phyloP scores from a whole-genome alignment of 768 basidiomycete genomes.

The Boletus tylopilopsis region DNA sequence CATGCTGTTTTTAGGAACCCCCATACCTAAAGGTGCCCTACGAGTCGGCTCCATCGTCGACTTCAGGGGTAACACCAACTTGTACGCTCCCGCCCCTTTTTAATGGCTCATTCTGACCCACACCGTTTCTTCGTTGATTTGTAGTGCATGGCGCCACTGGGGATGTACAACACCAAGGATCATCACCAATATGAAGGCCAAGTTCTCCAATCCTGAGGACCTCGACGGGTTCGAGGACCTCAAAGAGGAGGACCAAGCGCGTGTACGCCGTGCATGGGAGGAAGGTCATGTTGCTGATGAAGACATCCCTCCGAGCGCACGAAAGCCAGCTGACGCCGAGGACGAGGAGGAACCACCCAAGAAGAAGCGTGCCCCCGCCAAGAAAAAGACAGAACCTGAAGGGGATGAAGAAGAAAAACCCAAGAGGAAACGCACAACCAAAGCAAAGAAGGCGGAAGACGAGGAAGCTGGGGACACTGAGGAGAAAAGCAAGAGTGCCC shows the following conservation, averaged over 20 bases:
- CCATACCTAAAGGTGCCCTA: slow-evolving; percentile 68
- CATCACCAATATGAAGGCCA: slow-evolving; percentile 64
- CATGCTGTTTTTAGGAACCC: slow-evolving; percentile 46
- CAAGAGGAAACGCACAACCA: slow-evolving; percentile 33
- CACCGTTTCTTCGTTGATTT: neutral
- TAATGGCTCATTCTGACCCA: neutral
- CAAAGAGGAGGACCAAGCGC: slow-evolving; percentile 62
- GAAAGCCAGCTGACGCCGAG: slow-evolving; percentile 50
- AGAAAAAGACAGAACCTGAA: slow-evolving; percentile 33
- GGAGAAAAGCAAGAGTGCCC: slow-evolving; percentile 30
- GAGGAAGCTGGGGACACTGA: slow-evolving; percentile 30
- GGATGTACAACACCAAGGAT: slow-evolving; percentile 76
- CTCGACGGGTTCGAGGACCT: slow-evolving; percentile 86
- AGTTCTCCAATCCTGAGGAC: slow-evolving; percentile 55
- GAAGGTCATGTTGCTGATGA: slow-evolving; percentile 76
- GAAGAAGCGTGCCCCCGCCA: slow-evolving; percentile 40
- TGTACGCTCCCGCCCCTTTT: slow-evolving; percentile 41
- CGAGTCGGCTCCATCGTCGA: slow-evolving; percentile 76
- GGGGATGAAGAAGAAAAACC: slow-evolving; percentile 36
- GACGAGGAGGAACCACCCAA: slow-evolving; percentile 54
- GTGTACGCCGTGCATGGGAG: slow-evolving; percentile 69
- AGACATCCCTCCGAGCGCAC: slow-evolving; percentile 75
- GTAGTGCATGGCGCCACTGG: slow-evolving; percentile 86
- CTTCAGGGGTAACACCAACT: slow-evolving; percentile 61
- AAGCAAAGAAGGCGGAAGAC: slow-evolving; percentile 31